A percentile compares a stretch with the other conserved stretches of the same genome.
Evolutionary conservation across 768 basidiomycete species (phyloP).

Genomic region (Kwoniella sp.): DNA sequence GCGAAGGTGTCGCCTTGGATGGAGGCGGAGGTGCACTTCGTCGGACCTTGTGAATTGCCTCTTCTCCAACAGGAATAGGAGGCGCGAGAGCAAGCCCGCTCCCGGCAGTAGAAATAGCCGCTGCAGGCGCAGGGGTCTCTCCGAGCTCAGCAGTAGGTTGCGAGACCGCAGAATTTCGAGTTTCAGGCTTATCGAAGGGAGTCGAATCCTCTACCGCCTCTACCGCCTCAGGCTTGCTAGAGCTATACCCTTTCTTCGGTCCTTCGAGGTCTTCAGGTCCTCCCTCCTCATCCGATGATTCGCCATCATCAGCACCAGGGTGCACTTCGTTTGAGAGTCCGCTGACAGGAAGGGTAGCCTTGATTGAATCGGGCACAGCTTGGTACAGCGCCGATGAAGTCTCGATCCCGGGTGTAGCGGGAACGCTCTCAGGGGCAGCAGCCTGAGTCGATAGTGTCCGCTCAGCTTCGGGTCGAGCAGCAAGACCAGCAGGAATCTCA

Average conservation of each 20-base stretch:
- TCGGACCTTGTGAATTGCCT: constrained; percentile 22
- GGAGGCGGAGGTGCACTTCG: constrained; percentile 46
- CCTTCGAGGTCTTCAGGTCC: constrained; percentile 56
- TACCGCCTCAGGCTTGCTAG: neutral
- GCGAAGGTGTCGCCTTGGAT: constrained; percentile 16
- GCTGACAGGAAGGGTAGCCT: constrained; percentile 10
- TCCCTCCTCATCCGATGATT: constrained; percentile 52
- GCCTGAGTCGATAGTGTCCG: constrained; percentile 49
- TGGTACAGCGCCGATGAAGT: neutral
- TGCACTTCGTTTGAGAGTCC: constrained; percentile 8
- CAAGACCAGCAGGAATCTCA: constrained; percentile 29
- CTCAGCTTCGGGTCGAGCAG: constrained; percentile 38
- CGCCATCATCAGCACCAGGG: constrained; percentile 9
- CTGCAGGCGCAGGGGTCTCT: neutral
- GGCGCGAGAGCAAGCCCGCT: constrained; percentile 19
- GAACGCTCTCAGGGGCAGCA: constrained; percentile 36
- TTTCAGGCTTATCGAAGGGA: constrained; percentile 3
- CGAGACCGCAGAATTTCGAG: neutral
- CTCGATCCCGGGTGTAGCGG: constrained; percentile 36
- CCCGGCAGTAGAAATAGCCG: constrained; percentile 3
- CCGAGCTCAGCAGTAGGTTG: neutral
- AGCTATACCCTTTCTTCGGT: constrained; percentile 22
- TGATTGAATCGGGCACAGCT: constrained; percentile 3
- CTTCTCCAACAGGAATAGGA: constrained; percentile 17
- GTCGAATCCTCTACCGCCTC: constrained; percentile 7